Evolutionary conservation across 331 rosid species (phyloP).

Genomic region (Rhamnella rubrinervis): DNA sequence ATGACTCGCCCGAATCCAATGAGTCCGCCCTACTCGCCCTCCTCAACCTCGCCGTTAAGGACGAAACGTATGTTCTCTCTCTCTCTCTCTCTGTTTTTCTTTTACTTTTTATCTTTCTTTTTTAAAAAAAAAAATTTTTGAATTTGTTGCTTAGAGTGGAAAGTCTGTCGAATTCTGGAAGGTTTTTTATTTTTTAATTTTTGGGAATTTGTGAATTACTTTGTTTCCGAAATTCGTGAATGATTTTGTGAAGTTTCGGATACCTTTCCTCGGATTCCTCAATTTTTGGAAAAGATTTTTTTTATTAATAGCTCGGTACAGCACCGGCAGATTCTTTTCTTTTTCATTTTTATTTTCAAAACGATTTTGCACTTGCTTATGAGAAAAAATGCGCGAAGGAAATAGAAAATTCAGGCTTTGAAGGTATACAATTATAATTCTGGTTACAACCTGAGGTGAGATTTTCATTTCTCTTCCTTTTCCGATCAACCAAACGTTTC

Average conservation of each 20-base stretch:
- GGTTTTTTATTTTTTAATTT: too few relatives aligned
- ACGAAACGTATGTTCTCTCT: conserved; percentile 54
- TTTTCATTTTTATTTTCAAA: background rate
- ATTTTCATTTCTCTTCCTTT: too few relatives aligned
- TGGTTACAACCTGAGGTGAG: too few relatives aligned
- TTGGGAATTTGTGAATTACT: background rate
- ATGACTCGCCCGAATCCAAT: conserved; percentile 51
- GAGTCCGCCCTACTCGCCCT: conserved; percentile 81
- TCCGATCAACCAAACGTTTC: too few relatives aligned
- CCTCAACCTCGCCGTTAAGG: conserved; percentile 91
- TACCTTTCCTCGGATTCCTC: conserved; percentile 23
- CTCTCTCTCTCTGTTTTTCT: background rate
- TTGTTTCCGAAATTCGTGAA: background rate
- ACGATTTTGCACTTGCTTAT: conserved; percentile 29
- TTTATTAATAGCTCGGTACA: background rate
- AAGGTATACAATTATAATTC: too few relatives aligned
- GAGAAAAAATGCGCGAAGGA: conserved; percentile 17
- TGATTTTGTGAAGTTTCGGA: background rate
- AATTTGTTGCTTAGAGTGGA: background rate
- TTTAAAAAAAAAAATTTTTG: background rate
- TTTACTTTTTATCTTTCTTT: background rate
- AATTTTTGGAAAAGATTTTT: conserved; percentile 8
- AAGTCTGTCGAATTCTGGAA: background rate
- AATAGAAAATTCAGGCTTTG: background rate
- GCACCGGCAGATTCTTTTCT: conserved; percentile 16